phyloP scores from a whole-genome alignment of 495 filamentous ascomycete species.

The Talaromyces proteolyticus region DNA sequence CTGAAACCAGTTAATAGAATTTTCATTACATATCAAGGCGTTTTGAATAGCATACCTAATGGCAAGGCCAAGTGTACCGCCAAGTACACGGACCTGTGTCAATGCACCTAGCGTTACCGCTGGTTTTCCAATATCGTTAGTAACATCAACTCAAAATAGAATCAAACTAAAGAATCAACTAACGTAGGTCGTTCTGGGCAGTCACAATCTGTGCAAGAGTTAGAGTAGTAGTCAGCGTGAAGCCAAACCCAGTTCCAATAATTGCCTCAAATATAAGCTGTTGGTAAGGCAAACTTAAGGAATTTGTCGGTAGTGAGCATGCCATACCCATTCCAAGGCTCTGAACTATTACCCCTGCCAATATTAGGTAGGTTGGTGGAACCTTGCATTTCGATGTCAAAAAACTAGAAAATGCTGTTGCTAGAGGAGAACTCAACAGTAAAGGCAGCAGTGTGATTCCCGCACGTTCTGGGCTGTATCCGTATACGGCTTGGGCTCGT shows the following conservation, averaged over 20 bases:
- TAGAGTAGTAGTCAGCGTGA: constrained; percentile 39
- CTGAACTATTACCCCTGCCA: background rate
- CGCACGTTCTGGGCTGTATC: constrained; percentile 6
- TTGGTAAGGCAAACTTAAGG: background rate
- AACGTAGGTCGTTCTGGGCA: constrained; percentile 26
- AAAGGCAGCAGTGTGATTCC: constrained; percentile 48
- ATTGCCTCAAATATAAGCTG: constrained; percentile 44
- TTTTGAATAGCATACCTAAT: background rate
- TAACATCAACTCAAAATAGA: background rate
- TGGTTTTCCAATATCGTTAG: background rate
- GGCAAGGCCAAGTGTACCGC: constrained; percentile 40
- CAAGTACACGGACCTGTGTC: constrained; percentile 45
- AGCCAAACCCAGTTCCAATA: constrained; percentile 43
- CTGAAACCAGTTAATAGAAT: background rate
- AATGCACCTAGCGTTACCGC: constrained; percentile 44
- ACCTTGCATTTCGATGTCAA: constrained; percentile 26
- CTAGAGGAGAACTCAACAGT: constrained; percentile 41
- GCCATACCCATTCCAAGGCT: constrained; percentile 1
- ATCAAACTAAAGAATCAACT: background rate
- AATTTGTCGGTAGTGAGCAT: background rate
- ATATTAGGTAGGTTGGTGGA: background rate
- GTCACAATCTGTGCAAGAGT: constrained; percentile 38
- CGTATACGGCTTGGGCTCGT: background rate
- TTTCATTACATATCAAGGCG: background rate
- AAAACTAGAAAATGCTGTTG: constrained; percentile 36